Conservation (phyloP, 2,329 filamentous ascomycete genomes). For the Escovopsis sp. region DNA sequence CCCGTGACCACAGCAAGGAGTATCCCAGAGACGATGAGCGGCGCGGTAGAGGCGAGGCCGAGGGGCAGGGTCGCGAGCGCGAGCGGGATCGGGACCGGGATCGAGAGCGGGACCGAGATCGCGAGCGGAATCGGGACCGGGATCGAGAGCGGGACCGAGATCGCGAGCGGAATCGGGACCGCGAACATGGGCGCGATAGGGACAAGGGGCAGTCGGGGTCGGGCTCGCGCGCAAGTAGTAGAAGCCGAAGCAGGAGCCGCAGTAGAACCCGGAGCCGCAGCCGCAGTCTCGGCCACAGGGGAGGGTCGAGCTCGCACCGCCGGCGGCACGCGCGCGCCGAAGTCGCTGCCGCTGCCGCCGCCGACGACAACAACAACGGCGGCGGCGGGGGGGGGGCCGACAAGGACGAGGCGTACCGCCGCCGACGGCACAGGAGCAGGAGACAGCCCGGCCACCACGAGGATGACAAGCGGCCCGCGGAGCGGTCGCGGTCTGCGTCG, state of each 20-base stretch:
- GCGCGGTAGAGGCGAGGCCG: constrained; percentile 11
- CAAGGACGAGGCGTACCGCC: constrained; percentile 31
- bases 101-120: constrained; percentile 6
- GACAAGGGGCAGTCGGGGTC: constrained; percentile 16
- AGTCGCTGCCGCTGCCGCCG: constrained; percentile 19
- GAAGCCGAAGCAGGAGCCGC: constrained; percentile 13
- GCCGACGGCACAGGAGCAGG: constrained; percentile 34
- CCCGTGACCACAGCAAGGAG: constrained; percentile 23
- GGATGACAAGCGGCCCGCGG: constrained; percentile 34
- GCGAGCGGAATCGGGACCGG: constrained; percentile 7
- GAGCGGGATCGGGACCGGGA: constrained; percentile 7
- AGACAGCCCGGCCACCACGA: constrained; percentile 20
- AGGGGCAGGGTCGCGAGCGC: constrained; percentile 8
- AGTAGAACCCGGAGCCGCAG: constrained; percentile 16
- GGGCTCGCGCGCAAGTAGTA: constrained; percentile 20
- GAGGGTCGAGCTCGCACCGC: constrained; percentile 23
- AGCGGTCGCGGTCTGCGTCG: constrained; percentile 51
- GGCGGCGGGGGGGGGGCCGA: constrained; percentile 23
- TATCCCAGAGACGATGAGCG: constrained; percentile 12
- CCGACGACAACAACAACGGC: too few relatives aligned
- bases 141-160: constrained; percentile 6
- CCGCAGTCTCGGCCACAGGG: constrained; percentile 28
- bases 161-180: constrained; percentile 6
- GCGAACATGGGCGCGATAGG: not conserved
- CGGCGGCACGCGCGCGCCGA: constrained; percentile 42